Conservation (phyloP, 1,139 yeast genomes). For the Candida glucosophila region DNA sequence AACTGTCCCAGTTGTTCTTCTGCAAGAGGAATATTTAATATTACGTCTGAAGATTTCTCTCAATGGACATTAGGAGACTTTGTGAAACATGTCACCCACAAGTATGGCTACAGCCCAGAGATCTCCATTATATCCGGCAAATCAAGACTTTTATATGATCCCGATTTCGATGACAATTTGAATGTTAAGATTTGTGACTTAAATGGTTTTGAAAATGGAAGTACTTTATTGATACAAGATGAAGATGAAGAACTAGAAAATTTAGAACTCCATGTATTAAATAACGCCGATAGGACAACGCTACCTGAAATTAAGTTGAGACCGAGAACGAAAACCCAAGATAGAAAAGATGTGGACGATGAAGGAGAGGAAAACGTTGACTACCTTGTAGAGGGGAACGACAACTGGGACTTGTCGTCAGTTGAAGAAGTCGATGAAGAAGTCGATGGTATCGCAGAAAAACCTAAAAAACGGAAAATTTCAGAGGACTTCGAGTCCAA, state of each 20-base stretch:
- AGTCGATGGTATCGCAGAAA: constrained; percentile 5
- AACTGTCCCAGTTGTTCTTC: constrained; percentile 70
- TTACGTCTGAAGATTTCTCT: constrained; percentile 10
- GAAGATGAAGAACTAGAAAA: constrained; percentile 64
- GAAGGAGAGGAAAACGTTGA: constrained; percentile 9
- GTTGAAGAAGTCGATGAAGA: constrained; percentile 5
- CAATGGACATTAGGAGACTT: constrained; percentile 26
- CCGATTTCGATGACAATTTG: constrained; percentile 79
- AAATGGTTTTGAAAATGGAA: constrained; percentile 47
- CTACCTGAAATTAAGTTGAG: constrained; percentile 20
- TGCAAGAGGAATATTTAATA: constrained; percentile 33
- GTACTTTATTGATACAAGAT: constrained; percentile 63
- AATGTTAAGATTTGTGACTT: constrained; percentile 41
- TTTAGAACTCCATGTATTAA: constrained; percentile 55
- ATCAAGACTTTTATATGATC: constrained; percentile 67
- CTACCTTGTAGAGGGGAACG: constrained; percentile 3
- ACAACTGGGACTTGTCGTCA: constrained; percentile 5
- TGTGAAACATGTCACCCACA: constrained; percentile 34
- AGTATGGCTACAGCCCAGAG: constrained; percentile 57
- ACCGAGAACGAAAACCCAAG: constrained; percentile 6
- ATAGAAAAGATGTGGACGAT: constrained; percentile 7
- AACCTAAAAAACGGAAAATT: constrained; percentile 14
- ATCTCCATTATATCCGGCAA: constrained; percentile 53
- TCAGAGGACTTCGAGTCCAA: background rate
- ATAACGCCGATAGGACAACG: constrained; percentile 7